A percentile compares a stretch with the other conserved stretches of the same genome.
Conservation (phyloP, 2,329 filamentous ascomycete species). For the Parasarocladium wereldwijsianum region DNA sequence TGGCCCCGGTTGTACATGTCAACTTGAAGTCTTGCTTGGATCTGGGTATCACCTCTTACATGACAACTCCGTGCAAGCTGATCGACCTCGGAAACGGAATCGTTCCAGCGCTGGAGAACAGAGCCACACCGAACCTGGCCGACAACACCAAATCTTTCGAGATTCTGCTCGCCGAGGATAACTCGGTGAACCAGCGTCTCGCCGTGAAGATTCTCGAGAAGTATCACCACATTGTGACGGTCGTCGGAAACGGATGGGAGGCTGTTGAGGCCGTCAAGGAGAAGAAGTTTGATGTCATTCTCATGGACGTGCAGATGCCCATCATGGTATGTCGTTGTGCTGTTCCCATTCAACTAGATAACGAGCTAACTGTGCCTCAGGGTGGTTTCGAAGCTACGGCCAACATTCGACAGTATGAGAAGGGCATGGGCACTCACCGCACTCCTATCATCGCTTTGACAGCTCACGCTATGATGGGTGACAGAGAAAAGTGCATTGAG, state of each 20-base stretch:
- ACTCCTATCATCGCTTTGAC: conserved; percentile 95
- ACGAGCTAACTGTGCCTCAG: no score
- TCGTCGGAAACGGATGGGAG: conserved; percentile 89
- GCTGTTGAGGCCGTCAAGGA: conserved; percentile 85
- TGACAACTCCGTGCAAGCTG: conserved; percentile 89
- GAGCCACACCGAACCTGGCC: conserved; percentile 77
- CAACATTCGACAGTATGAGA: conserved; percentile 92
- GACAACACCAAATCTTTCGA: conserved; percentile 94
- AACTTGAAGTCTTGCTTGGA: conserved; percentile 88
- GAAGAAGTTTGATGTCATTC: conserved; percentile 86
- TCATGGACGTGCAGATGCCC: conserved; percentile 99
- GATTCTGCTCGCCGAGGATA: conserved; percentile 90
- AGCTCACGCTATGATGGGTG: conserved; percentile 96
- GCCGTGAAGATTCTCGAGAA: conserved; percentile 96
- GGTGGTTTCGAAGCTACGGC: conserved; percentile 94
- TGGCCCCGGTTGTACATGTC: conserved; percentile 80
- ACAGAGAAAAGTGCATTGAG: conserved; percentile 94
- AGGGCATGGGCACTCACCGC: conserved; percentile 60
- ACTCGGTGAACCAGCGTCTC: conserved; percentile 89
- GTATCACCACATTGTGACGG: conserved; percentile 83
- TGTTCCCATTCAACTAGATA: no score
- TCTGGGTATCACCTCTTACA: conserved; percentile 94
- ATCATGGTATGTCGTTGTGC: conserved; percentile 85
- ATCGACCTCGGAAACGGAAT: conserved; percentile 94
- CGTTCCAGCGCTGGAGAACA: conserved; percentile 85